A percentile compares a stretch with the other conserved stretches of the same genome.
These are phyloP conservation scores for Clarireedia paspali DNA, from an alignment of 2,329 filamentous ascomycete species.

Conservation along the genomic window DNA sequence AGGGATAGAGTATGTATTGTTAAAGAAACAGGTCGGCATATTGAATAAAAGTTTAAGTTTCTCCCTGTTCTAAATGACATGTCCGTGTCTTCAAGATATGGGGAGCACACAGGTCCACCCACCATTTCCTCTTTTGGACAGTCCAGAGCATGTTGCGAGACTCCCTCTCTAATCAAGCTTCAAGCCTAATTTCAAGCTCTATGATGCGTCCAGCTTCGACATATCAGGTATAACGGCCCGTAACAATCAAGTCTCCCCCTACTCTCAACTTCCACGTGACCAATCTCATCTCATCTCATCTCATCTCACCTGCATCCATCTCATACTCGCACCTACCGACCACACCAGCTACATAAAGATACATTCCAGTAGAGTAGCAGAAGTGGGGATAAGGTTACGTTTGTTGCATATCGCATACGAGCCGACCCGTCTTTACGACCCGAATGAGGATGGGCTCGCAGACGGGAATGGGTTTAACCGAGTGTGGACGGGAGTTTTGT, in stretches of 20 bases:
- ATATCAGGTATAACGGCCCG: no score
- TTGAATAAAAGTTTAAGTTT: background rate
- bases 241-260: no score
- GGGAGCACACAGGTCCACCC: background rate
- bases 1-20: no score
- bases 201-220: no score
- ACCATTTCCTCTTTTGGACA: background rate
- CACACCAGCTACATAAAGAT: background rate
- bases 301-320: no score
- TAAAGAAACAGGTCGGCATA: no score
- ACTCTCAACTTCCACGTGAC: no score
- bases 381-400: background rate
- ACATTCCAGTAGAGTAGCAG: background rate
- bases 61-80: background rate
- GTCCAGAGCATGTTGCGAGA: background rate
- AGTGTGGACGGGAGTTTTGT: background rate
- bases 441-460: background rate
- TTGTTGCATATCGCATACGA: constrained; percentile 1
- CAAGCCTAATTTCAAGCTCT: no score
- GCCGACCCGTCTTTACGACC: background rate
- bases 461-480: background rate
- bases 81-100: background rate
- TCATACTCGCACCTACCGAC: no score
- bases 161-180: no score
- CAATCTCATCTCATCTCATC: no score